These are phyloP conservation scores for Candida stauntonica DNA, from an alignment of 805 yeast species.

Conservation along the genomic window DNA sequence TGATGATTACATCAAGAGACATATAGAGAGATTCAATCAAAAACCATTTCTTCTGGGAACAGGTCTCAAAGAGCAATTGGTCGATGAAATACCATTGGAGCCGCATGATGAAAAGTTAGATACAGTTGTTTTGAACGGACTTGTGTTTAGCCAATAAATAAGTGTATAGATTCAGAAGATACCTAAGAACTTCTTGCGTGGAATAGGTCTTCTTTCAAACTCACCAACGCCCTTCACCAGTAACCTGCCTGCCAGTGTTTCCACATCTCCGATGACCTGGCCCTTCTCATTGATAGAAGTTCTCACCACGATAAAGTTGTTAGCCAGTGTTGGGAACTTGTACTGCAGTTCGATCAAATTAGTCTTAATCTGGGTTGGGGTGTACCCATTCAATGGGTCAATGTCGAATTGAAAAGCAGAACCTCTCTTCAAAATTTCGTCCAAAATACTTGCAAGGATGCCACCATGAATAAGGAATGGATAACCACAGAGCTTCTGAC, in stretches of 20 bases:
- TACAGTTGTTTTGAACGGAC: slow-evolving; percentile 42
- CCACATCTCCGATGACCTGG: slow-evolving; percentile 47
- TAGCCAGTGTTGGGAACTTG: slow-evolving; percentile 69
- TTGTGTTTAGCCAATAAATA: too few species aligned
- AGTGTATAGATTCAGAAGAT: slow-evolving; percentile 1
- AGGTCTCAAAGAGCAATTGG: slow-evolving; percentile 61
- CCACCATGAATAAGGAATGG: slow-evolving; percentile 92
- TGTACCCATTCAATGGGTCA: slow-evolving; percentile 35
- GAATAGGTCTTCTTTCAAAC: slow-evolving; percentile 26
- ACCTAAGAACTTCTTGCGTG: slow-evolving; percentile 5
- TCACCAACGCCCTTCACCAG: slow-evolving; percentile 56
- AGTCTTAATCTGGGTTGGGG: slow-evolving; percentile 40
- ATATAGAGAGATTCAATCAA: slow-evolving; percentile 24
- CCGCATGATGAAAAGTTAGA: slow-evolving; percentile 61
- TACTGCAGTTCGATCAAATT: slow-evolving; percentile 48
- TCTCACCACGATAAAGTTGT: slow-evolving; percentile 67
- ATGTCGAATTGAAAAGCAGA: slow-evolving; percentile 35
- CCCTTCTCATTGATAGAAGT: slow-evolving; percentile 39
- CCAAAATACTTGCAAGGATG: slow-evolving; percentile 71
- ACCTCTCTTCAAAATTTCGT: slow-evolving; percentile 64
- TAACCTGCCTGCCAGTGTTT: slow-evolving; percentile 45
- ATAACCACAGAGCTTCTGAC: slow-evolving; percentile 76
- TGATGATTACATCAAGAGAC: slow-evolving; percentile 66
- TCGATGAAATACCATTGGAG: slow-evolving; percentile 50
- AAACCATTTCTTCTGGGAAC: slow-evolving; percentile 53